Conservation (phyloP, 2,329 filamentous ascomycete genomes). For the Fusarium tuaranense region DNA sequence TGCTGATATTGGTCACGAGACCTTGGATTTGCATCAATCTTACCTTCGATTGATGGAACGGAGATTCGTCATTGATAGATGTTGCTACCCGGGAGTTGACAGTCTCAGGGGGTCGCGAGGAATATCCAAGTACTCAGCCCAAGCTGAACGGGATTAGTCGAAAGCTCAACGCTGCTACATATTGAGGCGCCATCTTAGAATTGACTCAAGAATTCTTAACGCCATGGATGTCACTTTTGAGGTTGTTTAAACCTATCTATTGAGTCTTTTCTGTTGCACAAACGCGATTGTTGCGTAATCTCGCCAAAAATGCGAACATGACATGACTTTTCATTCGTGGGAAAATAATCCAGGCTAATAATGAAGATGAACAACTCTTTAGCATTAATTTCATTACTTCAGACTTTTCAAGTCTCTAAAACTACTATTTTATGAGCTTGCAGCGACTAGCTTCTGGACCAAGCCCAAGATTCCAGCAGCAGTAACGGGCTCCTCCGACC, state of each 20-base stretch:
- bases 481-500: conserved; percentile 27
- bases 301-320: neutral
- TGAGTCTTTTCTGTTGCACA: neutral
- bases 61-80: neutral
- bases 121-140: too few relatives aligned
- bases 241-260: neutral
- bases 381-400: too few relatives aligned
- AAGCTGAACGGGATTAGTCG: neutral
- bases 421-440: conserved; percentile 9
- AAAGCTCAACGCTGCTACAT: neutral
- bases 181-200: neutral
- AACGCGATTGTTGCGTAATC: neutral
- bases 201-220: neutral
- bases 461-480: conserved; percentile 32
- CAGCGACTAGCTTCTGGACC: conserved; percentile 26
- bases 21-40: neutral
- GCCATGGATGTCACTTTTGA: neutral
- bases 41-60: neutral
- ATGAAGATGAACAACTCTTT: neutral
- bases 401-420: too few relatives aligned
- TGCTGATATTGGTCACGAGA: neutral
- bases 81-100: neutral
- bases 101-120: neutral
- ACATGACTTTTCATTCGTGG: neutral
- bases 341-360: neutral